These are phyloP conservation scores for Salix arbutifolia DNA, from an alignment of 345 rosid species.

Conservation along the genomic window DNA sequence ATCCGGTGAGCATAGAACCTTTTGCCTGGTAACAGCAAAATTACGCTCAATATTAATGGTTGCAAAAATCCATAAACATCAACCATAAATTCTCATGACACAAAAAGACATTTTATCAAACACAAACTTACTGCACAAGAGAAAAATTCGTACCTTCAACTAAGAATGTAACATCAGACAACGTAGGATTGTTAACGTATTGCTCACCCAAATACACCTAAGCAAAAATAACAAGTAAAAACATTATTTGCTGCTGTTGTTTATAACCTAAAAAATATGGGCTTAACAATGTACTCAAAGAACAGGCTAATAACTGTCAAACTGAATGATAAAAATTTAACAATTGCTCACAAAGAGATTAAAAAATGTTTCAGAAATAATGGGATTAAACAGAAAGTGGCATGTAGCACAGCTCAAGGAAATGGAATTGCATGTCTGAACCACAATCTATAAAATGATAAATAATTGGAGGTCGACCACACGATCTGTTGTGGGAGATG, in stretches of 20 bases:
- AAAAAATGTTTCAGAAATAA: background rate
- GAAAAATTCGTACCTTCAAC: slow-evolving; percentile 46
- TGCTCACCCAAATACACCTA: slow-evolving; percentile 68
- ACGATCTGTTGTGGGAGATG: background rate
- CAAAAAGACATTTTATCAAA: background rate
- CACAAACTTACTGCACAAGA: background rate
- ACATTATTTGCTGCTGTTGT: background rate
- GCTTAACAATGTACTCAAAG: background rate
- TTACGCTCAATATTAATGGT: background rate
- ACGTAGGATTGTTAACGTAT: slow-evolving; percentile 58
- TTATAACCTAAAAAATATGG: background rate
- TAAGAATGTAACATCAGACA: slow-evolving; percentile 68
- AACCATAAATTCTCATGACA: background rate
- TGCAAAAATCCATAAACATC: background rate
- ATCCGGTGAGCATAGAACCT: slow-evolving; percentile 67
- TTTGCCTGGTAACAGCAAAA: slow-evolving; percentile 38
- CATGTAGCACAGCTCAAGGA: background rate
- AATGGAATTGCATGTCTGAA: background rate
- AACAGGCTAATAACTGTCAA: background rate
- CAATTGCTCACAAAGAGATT: background rate
- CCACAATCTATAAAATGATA: background rate
- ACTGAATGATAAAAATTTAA: background rate
- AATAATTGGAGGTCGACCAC: background rate
- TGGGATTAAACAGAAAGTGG: background rate
- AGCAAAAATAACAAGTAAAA: background rate